Percentiles rank a stretch among this genome's conserved stretches.
phyloP scores from a whole-genome alignment of 768 basidiomycete genomes.

The Mrakia hoshinonis region DNA sequence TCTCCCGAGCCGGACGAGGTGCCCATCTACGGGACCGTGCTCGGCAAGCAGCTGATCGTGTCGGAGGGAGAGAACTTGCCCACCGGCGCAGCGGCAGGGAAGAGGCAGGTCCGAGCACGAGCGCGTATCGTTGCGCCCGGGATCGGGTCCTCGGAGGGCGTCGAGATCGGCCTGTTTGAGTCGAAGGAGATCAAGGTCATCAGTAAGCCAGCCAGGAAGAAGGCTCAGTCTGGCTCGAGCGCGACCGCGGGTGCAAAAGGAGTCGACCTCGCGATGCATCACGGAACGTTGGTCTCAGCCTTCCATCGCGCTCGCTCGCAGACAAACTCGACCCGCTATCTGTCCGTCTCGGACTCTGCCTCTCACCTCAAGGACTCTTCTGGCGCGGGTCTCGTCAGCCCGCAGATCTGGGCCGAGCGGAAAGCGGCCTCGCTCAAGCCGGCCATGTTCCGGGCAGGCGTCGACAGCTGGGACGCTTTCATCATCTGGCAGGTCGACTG shows the following conservation, averaged over 20 bases:
- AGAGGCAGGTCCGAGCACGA: slow-evolving; percentile 87
- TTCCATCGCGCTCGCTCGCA: slow-evolving; percentile 95
- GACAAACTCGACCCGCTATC: slow-evolving; percentile 90
- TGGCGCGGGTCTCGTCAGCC: slow-evolving; percentile 41
- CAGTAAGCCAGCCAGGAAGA: slow-evolving; percentile 95
- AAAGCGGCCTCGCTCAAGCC: background rate
- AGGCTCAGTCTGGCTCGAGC: slow-evolving; percentile 37
- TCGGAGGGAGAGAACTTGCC: slow-evolving; percentile 55
- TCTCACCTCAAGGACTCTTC: slow-evolving; percentile 90
- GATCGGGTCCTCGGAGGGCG: slow-evolving; percentile 59
- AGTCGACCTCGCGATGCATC: slow-evolving; percentile 83
- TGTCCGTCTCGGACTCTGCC: slow-evolving; percentile 87
- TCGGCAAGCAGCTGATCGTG: slow-evolving; percentile 90
- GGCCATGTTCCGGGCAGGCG: slow-evolving; percentile 40
- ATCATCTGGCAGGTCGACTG: slow-evolving; percentile 95
- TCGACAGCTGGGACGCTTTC: slow-evolving; percentile 50
- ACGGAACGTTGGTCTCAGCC: slow-evolving; percentile 87
- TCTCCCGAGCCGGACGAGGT: slow-evolving; percentile 49
- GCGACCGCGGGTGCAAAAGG: slow-evolving; percentile 71
- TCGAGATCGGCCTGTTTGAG: slow-evolving; percentile 74
- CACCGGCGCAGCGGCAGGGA: slow-evolving; percentile 59
- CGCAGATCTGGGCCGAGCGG: slow-evolving; percentile 35
- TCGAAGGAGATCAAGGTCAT: slow-evolving; percentile 96
- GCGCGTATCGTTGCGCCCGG: slow-evolving; percentile 67
- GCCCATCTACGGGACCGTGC: slow-evolving; percentile 84